Evolutionary conservation across 768 basidiomycete genomes (phyloP).

Genomic region (Amanita phalloides): DNA sequence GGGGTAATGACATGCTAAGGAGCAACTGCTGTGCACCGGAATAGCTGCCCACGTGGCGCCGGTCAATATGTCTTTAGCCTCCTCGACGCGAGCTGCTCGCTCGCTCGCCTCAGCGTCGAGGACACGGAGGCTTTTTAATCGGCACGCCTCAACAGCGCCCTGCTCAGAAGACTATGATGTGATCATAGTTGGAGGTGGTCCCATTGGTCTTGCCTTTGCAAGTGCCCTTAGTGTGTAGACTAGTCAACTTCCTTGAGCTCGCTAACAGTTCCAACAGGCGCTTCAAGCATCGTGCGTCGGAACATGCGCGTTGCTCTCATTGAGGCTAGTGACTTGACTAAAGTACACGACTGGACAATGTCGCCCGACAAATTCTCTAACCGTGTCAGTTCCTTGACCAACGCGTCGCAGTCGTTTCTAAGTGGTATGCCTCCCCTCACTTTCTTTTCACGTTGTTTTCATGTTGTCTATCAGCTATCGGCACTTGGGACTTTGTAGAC

Average conservation of each 20-base stretch:
- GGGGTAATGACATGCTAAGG: constrained; percentile 32
- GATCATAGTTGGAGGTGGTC: constrained; percentile 92
- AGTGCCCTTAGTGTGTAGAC: constrained; percentile 62
- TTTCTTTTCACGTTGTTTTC: constrained; percentile 5
- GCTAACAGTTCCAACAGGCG: constrained; percentile 27
- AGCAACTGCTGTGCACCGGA: neutral
- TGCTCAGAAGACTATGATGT: constrained; percentile 57
- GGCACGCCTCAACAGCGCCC: neutral
- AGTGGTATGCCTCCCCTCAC: constrained; percentile 31
- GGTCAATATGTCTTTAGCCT: constrained; percentile 10
- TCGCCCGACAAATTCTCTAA: constrained; percentile 56
- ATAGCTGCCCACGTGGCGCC: neutral
- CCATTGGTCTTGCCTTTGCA: constrained; percentile 83
- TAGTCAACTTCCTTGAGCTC: constrained; percentile 5
- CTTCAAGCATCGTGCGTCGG: constrained; percentile 36
- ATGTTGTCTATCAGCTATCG: constrained; percentile 44
- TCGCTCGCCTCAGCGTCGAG: neutral
- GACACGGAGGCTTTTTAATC: neutral
- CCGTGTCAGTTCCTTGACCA: constrained; percentile 80
- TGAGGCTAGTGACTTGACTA: constrained; percentile 71
- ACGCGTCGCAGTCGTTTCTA: constrained; percentile 57
- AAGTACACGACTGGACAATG: constrained; percentile 57
- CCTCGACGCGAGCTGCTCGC: constrained; percentile 5
- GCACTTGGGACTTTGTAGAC: constrained; percentile 78
- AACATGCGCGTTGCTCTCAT: constrained; percentile 60